phyloP scores from a whole-genome alignment of 345 rosid genomes.

The Dimocarpus longan region DNA sequence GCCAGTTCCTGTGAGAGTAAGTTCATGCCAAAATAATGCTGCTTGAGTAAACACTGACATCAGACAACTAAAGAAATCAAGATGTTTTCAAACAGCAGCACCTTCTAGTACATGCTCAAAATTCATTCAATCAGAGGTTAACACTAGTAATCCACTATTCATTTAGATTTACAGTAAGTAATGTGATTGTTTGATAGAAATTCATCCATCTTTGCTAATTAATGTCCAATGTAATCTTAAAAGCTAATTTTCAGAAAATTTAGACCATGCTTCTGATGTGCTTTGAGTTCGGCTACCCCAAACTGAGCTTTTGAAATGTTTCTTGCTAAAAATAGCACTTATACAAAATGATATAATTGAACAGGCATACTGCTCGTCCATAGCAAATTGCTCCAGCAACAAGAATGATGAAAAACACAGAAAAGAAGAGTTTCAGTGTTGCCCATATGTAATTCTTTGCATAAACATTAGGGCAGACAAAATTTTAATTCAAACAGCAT shows the following conservation, averaged over 20 bases:
- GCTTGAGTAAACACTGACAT: neutral
- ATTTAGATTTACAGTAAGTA: slow-evolving; percentile 2
- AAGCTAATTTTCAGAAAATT: neutral
- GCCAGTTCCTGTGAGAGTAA: neutral
- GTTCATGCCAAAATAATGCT: neutral
- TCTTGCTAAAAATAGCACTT: neutral
- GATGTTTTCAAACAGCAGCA: neutral
- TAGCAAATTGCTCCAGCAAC: neutral
- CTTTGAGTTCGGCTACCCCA: neutral
- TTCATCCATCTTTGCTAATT: neutral
- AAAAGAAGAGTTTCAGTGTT: neutral
- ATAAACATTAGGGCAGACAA: neutral
- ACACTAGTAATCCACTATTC: neutral
- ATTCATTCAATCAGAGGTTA: neutral
- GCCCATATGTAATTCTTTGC: neutral
- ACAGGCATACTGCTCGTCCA: neutral
- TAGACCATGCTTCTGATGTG: neutral
- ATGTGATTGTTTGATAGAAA: neutral
- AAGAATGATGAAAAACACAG: neutral
- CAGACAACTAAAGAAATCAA: neutral
- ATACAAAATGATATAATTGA: neutral
- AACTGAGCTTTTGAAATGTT: neutral
- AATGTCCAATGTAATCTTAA: neutral
- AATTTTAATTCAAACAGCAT: neutral
- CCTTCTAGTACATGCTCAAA: neutral